Percentiles rank a stretch among this genome's conserved stretches.
These are phyloP conservation scores for Teratosphaeria gauchensis DNA, from an alignment of 2,329 filamentous ascomycete species.

Conservation along the genomic window DNA sequence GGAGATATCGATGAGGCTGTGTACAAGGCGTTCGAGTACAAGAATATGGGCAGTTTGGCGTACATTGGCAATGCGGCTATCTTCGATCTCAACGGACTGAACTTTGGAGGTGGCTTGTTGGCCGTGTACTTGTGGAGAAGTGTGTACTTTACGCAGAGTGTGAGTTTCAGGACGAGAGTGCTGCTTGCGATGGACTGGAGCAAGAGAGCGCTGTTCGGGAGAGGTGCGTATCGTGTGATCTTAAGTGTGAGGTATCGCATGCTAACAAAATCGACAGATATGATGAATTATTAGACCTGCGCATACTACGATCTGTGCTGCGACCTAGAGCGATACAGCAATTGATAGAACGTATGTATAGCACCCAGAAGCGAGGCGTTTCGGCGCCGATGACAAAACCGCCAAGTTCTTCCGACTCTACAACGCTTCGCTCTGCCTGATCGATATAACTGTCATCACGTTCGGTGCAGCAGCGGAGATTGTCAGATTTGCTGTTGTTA, in stretches of 20 bases:
- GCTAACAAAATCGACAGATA: slow-evolving; percentile 17
- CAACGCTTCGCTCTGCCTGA: too few species aligned
- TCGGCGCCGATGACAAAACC: too few species aligned
- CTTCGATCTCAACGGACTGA: slow-evolving; percentile 79
- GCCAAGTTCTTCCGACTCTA: too few species aligned
- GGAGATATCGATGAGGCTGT: slow-evolving; percentile 86
- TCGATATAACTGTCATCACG: too few species aligned
- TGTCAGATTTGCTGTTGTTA: too few species aligned
- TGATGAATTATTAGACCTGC: slow-evolving; percentile 23
- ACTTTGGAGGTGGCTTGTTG: slow-evolving; percentile 70
- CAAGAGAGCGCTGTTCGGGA: slow-evolving; percentile 90
- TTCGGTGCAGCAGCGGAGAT: too few species aligned
- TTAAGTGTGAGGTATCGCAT: background rate
- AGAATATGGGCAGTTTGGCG: slow-evolving; percentile 80
- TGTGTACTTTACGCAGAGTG: slow-evolving; percentile 95
- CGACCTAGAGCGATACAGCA: too few species aligned
- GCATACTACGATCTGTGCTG: too few species aligned
- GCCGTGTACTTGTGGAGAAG: slow-evolving; percentile 95
- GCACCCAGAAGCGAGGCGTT: too few species aligned
- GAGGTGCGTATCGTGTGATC: slow-evolving; percentile 56
- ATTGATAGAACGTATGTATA: too few species aligned
- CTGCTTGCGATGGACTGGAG: slow-evolving; percentile 96
- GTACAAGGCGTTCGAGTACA: slow-evolving; percentile 92
- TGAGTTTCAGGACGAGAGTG: slow-evolving; percentile 79
- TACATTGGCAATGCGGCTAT: slow-evolving; percentile 96